These are phyloP conservation scores for Backusella liffmaniae DNA, from an alignment of 192 early-diverging fungal genomes.

Conservation along the genomic window DNA sequence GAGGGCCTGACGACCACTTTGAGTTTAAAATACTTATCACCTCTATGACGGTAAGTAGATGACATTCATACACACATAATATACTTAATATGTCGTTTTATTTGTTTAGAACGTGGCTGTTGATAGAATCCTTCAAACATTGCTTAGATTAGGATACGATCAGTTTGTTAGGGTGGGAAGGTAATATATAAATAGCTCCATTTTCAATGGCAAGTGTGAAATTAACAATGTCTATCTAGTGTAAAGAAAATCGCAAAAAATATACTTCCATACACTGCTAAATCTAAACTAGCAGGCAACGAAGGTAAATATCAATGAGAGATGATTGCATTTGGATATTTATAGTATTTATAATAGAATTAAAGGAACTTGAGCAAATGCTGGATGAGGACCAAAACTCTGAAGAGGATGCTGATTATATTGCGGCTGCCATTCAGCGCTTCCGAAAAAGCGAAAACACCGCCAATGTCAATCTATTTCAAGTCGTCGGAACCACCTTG, in stretches of 20 bases:
- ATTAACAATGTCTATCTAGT: constrained; percentile 26
- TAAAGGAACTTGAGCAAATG: constrained; percentile 78
- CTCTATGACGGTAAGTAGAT: constrained; percentile 60
- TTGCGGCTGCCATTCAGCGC: constrained; percentile 52
- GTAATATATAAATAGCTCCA: background rate
- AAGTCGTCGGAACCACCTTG: constrained; percentile 80
- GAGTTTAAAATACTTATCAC: constrained; percentile 58
- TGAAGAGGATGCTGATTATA: constrained; percentile 35
- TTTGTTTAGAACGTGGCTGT: constrained; percentile 67
- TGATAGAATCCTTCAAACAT: constrained; percentile 65
- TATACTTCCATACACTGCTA: constrained; percentile 63
- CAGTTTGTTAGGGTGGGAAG: constrained; percentile 67
- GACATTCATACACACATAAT: background rate
- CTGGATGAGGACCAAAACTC: constrained; percentile 56
- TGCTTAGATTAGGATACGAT: constrained; percentile 63
- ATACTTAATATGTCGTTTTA: background rate
- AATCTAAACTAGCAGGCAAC: constrained; percentile 27
- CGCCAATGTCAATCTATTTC: constrained; percentile 39
- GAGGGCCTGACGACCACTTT: constrained; percentile 25
- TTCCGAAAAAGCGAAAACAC: constrained; percentile 57
- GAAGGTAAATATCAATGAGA: constrained; percentile 30
- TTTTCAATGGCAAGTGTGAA: too few relatives aligned
- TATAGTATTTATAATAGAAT: constrained; percentile 43
- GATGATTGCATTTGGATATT: too few relatives aligned
- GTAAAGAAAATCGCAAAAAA: constrained; percentile 64